Evolutionary conservation across 176 grass and related monocot genomes (phyloP).

Genomic region (Zea mays): DNA sequence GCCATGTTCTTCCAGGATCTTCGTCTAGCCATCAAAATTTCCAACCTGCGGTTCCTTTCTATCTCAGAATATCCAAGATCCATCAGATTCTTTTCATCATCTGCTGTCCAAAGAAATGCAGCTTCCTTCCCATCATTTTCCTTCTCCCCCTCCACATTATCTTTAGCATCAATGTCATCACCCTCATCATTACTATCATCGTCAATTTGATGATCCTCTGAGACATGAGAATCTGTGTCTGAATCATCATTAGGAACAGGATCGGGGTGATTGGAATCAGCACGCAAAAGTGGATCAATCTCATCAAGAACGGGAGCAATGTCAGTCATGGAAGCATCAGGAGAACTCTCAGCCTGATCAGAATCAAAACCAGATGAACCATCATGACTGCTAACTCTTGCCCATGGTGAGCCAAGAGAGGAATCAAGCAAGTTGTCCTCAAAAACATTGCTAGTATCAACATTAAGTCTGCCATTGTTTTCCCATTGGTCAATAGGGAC

Average conservation of each 20-base stretch:
- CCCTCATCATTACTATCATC: constrained; percentile 64
- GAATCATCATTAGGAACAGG: constrained; percentile 44
- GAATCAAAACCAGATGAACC: constrained; percentile 75
- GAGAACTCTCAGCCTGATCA: constrained; percentile 69
- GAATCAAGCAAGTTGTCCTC: constrained; percentile 46
- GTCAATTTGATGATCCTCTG: constrained; percentile 56
- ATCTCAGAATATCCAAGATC: constrained; percentile 91
- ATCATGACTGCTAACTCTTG: constrained; percentile 54
- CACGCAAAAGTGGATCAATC: constrained; percentile 72
- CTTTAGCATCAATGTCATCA: constrained; percentile 43
- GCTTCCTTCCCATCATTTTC: constrained; percentile 53
- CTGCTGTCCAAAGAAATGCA: constrained; percentile 83
- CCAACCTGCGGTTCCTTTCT: constrained; percentile 92
- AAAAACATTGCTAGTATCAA: constrained; percentile 30
- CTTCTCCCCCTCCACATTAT: constrained; percentile 55
- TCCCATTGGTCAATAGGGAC: not conserved
- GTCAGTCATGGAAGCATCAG: constrained; percentile 75
- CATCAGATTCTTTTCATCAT: constrained; percentile 94
- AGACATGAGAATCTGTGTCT: constrained; percentile 58
- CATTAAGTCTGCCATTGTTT: constrained; percentile 12
- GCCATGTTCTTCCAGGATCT: constrained; percentile 78
- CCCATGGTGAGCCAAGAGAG: constrained; percentile 64
- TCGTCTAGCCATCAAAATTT: constrained; percentile 78
- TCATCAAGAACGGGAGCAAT: constrained; percentile 83
- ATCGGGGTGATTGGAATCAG: constrained; percentile 36